Evolutionary conservation across 176 grass and related monocot genomes (phyloP), one percentile per base, ranked within the genome.

Genomic region (Metroxylon sagu): DNA sequence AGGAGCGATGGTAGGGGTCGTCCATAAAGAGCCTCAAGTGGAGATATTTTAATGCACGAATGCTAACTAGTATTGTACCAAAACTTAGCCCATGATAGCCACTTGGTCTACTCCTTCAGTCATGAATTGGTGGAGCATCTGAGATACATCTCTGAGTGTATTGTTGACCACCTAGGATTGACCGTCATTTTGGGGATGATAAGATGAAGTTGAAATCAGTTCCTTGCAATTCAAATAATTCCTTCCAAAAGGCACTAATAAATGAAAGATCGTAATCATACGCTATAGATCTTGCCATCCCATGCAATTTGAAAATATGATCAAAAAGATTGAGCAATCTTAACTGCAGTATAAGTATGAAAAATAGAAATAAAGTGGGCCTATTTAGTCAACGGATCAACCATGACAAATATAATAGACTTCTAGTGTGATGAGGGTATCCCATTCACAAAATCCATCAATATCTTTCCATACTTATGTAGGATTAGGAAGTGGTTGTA

Each of bases 61-160:
- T 62, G 52, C 0, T 18, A 31, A 4, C 2, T 29, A 1, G 57
- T 62, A 5, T 72, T 62, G 12, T 62, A 72, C 30, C 69, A 61
- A 2, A 2, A 62, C 18, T 72, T 30, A 1, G 21, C 43, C 8
- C 21, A 19, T 0, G 18, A 6, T 3, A 72, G 1, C 69, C 57
- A 49, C 4, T 43, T 14, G 1, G 18, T 1, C 61, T 35, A 64
- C 2, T 64, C 25, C 12, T 18, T 14, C 0, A 35, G 61, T 14
- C 18, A 1, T 23, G 21, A 23, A 23, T 23, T 23, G 21, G 21
- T 23, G 21, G 21, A 23, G 21, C 21, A 23, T 49, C 3, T 0
- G 2, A 64, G 7, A 19, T 49, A 64, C 1, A 7, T 48, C 30
- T 49, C 35, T n/a, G 1, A 64, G 14, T 6, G 8, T 64, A 23